Conservation (phyloP, 2,329 filamentous ascomycete genomes). For the Alternaria triticimaculans region DNA sequence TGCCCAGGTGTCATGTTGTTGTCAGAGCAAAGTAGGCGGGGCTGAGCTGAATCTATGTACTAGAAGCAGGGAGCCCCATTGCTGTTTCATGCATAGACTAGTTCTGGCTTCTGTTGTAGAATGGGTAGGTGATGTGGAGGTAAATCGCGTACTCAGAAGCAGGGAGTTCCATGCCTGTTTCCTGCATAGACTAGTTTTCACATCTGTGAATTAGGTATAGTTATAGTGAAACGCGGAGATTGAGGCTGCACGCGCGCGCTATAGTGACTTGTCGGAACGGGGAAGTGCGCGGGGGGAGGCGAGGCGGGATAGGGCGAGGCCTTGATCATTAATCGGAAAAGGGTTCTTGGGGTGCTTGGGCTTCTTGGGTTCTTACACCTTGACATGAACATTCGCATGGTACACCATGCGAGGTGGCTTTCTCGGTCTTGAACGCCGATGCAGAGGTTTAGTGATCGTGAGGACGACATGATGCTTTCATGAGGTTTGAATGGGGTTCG, state of each 20-base stretch:
- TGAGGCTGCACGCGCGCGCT: background rate
- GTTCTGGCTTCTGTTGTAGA: background rate
- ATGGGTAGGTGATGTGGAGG: too few relatives aligned
- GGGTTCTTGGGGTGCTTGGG: background rate
- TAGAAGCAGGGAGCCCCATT: background rate
- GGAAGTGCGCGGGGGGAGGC: background rate
- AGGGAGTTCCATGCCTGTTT: background rate
- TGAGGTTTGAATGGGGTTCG: background rate
- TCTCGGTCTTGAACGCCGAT: background rate
- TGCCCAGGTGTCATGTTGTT: background rate
- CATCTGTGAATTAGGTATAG: background rate
- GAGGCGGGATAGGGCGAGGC: background rate
- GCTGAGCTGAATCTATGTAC: background rate
- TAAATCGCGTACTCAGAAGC: background rate
- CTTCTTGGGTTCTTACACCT: background rate
- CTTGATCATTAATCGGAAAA: background rate
- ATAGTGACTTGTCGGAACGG: background rate
- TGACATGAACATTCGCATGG: background rate
- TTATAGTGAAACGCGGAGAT: background rate
- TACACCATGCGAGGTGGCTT: background rate
- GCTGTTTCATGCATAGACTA: background rate
- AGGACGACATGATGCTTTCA: background rate
- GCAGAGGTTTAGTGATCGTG: background rate
- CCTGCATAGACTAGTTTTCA: background rate
- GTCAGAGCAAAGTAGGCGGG: background rate